Percentiles rank a stretch among this genome's conserved stretches.
Evolutionary conservation across 768 basidiomycete species (phyloP).

Genomic region (Atractiella rhizophila): DNA sequence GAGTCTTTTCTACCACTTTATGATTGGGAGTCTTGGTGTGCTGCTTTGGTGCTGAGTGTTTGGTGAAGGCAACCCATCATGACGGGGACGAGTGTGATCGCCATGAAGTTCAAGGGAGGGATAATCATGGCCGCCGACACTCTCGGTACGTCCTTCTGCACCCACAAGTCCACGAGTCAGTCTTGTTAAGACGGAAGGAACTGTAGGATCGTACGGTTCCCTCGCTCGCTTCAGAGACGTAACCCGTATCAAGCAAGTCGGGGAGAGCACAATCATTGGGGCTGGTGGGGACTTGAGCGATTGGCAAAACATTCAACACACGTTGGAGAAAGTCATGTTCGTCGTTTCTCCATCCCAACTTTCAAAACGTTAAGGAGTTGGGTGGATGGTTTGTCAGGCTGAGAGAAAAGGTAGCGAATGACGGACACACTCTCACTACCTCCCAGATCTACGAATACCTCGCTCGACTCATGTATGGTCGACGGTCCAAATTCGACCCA

Average conservation of each 20-base stretch:
- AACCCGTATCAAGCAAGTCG: conserved; percentile 61
- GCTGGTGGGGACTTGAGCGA: conserved; percentile 94
- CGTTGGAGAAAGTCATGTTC: conserved; percentile 41
- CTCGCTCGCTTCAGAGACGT: conserved; percentile 90
- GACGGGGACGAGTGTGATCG: conserved; percentile 88
- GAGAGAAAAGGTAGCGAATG: conserved; percentile 54
- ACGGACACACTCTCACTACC: conserved; percentile 62
- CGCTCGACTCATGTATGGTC: conserved; percentile 63
- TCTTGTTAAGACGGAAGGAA: not conserved
- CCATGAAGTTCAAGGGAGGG: conserved; percentile 80
- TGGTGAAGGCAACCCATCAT: conserved; percentile 86
- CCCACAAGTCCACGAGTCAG: not conserved
- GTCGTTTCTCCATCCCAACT: not conserved
- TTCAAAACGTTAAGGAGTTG: not conserved
- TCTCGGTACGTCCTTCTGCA: conserved; percentile 37
- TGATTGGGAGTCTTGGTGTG: too few species aligned
- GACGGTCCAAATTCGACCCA: conserved; percentile 69
- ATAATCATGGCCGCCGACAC: conserved; percentile 98
- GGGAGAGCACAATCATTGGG: conserved; percentile 59
- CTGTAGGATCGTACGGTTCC: conserved; percentile 74
- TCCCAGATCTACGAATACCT: conserved; percentile 81
- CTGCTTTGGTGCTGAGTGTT: too few species aligned
- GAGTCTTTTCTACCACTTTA: too few species aligned
- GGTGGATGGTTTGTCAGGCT: conserved; percentile 14
- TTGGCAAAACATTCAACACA: conserved; percentile 67